A percentile compares a stretch with the other conserved stretches of the same genome.
Conservation (phyloP, 1,284 basidiomycete genomes). For the Sphaerobolus stellatus region DNA sequence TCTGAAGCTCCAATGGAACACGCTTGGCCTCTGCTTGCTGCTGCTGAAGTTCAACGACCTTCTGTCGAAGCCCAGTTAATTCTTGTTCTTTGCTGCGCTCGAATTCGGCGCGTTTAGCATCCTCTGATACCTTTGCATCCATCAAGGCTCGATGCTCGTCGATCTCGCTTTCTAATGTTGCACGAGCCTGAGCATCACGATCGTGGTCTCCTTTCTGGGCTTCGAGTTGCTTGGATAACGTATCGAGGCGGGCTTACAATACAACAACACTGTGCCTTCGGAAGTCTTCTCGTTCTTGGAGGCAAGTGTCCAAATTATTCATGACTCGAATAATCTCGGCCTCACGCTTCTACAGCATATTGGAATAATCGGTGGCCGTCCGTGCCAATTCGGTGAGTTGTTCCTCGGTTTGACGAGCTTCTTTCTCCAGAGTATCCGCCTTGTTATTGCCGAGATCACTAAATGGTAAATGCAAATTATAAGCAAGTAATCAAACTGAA, state of each 20-base stretch:
- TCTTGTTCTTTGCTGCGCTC: constrained; percentile 89
- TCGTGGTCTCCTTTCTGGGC: constrained; percentile 63
- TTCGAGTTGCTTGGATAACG: constrained; percentile 63
- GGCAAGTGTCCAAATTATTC: constrained; percentile 52
- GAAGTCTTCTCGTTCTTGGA: constrained; percentile 53
- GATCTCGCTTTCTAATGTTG: constrained; percentile 76
- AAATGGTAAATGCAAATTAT: constrained; percentile 12
- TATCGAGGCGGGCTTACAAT: constrained; percentile 68
- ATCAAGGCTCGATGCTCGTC: constrained; percentile 83
- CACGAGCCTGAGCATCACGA: constrained; percentile 50
- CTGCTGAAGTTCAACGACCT: constrained; percentile 58
- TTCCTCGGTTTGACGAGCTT: constrained; percentile 71
- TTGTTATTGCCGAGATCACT: constrained; percentile 67
- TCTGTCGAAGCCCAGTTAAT: constrained; percentile 69
- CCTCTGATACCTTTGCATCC: constrained; percentile 85
- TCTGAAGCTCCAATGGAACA: constrained; percentile 59
- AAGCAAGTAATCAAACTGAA: constrained; percentile 17
- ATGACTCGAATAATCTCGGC: constrained; percentile 64
- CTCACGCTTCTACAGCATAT: constrained; percentile 79
- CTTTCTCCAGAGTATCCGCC: constrained; percentile 60
- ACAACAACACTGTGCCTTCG: constrained; percentile 65
- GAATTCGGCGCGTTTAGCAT: constrained; percentile 78
- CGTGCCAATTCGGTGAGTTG: constrained; percentile 78
- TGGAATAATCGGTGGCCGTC: constrained; percentile 76
- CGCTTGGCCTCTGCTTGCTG: constrained; percentile 62